Base-by-base conservation (phyloP, 1,284 basidiomycete genomes). In the Rhizopogon hawkerae region DNA sequence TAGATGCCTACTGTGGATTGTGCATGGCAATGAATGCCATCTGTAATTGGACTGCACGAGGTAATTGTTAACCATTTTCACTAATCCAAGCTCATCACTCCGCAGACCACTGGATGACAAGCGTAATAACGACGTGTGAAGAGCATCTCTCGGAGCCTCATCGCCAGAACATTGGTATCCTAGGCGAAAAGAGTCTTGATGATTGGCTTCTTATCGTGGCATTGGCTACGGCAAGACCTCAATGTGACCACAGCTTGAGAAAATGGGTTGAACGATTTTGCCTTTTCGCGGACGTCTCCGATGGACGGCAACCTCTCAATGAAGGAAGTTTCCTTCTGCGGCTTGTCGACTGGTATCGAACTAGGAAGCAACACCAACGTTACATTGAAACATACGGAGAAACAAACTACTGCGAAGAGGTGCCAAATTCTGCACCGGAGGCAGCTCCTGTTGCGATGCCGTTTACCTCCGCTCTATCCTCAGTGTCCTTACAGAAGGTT, bases 1-100 rank as follows among this genome's bases (percentile, higher is more conserved):
- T 77, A 1, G 81, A 82, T 54, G 81, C 79, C 1, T 64, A 78
- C 8, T 79, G 79, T 54, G 79, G 79, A 3, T 60, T 81, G 5
- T 73, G 69, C 39, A 78, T 76, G 51, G 72, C 77, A 6, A 66
- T 78, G 36, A 70, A 71, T 37, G 72, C 78, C 0, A 64, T 82
- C 4, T 80, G 79, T 57, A 74, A 77, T 58, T 82, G 80, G 80
- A 64, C 64, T 24, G 76, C 75, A 4, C 69, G 75, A 41, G 69
- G 76, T 35, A 61, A 58, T 10, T 35, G 46, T 60, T 11, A 16
- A 23, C 53, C 45, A 47, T 38, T n/a, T 55, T 57, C 26, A 59
- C 64, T 44, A 56, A 55, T 21, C 34, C 53, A 1, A 56, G 61
- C 37, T 60, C n/a, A 57, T 58, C 11, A 18, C 52, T 23, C 31